Evolutionary conservation across 768 basidiomycete species (phyloP).

Genomic region (Lanmaoa pseudosensibilis): DNA sequence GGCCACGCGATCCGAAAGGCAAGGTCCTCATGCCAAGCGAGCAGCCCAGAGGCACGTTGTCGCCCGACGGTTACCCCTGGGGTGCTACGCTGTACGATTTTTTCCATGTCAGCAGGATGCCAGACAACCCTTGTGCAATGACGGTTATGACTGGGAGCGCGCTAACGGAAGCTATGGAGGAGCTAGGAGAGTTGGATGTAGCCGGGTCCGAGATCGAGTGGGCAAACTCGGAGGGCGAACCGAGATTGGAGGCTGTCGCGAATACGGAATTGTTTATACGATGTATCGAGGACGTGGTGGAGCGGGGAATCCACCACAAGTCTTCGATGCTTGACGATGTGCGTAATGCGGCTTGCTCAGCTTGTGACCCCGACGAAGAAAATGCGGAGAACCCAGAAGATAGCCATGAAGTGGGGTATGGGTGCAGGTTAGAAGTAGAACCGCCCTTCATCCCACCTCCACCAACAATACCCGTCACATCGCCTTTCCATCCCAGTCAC

Average conservation of each 20-base stretch:
- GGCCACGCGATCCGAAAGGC: slow-evolving; percentile 29
- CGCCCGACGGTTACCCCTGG: slow-evolving; percentile 26
- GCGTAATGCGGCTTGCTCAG: too few relatives aligned
- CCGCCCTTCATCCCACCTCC: not conserved
- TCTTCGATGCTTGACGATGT: slow-evolving; percentile 4
- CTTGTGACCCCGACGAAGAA: too few relatives aligned
- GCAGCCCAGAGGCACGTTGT: slow-evolving; percentile 13
- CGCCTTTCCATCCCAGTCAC: slow-evolving; percentile 33
- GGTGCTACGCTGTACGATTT: slow-evolving; percentile 31
- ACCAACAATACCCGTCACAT: slow-evolving; percentile 12
- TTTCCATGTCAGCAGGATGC: slow-evolving; percentile 13
- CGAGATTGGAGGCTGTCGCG: slow-evolving; percentile 17
- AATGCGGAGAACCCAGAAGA: not conserved
- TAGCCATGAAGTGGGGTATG: too few relatives aligned
- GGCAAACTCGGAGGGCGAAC: slow-evolving; percentile 24
- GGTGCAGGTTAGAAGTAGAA: too few relatives aligned
- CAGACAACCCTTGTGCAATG: accelerated
- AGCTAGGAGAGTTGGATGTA: slow-evolving; percentile 15
- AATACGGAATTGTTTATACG: slow-evolving; percentile 19
- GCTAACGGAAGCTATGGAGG: slow-evolving; percentile 11
- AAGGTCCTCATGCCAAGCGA: not conserved
- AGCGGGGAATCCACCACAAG: not conserved
- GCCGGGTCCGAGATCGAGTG: slow-evolving; percentile 22
- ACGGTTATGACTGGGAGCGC: slow-evolving; percentile 22
- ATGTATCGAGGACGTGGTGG: not conserved